Base-by-base conservation (phyloP, 73 alveolate species). In the Urostyla sp. region DNA sequence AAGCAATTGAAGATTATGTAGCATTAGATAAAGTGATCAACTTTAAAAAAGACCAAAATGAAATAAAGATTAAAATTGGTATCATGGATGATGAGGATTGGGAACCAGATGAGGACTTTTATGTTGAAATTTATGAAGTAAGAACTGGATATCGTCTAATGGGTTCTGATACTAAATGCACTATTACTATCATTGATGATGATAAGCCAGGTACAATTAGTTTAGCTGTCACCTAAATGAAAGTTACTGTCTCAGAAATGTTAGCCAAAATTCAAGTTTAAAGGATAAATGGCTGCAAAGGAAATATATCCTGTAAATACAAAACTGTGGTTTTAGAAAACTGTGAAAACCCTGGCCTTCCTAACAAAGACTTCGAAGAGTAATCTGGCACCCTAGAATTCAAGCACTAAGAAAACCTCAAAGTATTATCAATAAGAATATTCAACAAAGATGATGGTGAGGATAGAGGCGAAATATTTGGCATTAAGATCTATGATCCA, bases 101-200 rank as follows among this genome's bases (percentile, higher is more conserved):
- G 92, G 87, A 84, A 35, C 92, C 92, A 15, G 87, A 84, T 48
- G 85, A 74, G 36, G 92, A 84, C 26, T 84, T 84, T 54, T 74
- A 8, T 6, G 72, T 84, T 13, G 92, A 84, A 37, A 72, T 84
- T 13, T 84, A 26, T 58, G 84, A 84, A 32, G 34, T 28, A 10
- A 43, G 46, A 30, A 59, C 83, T 36, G 58, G 66, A 13, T 43
- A 74, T 21, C 31, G 37, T 15, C 72, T 85, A 0, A 27, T 51
- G 27, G 93, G 93, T 2, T 43, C n/a, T 1, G 93, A 85, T 45
- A 43, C 82, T 8, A 51, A 15, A 36, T 51, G 78, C 66, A 57
- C 56, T 23, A 73, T 85, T n/a, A 85, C 93, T 0, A 85, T 85
- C 24, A 75, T 85, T 24, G 93, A 85, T 52, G 93, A 85, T 50